Base-by-base conservation (phyloP, 2,329 filamentous ascomycete genomes). In the Aspergillus sp. region DNA sequence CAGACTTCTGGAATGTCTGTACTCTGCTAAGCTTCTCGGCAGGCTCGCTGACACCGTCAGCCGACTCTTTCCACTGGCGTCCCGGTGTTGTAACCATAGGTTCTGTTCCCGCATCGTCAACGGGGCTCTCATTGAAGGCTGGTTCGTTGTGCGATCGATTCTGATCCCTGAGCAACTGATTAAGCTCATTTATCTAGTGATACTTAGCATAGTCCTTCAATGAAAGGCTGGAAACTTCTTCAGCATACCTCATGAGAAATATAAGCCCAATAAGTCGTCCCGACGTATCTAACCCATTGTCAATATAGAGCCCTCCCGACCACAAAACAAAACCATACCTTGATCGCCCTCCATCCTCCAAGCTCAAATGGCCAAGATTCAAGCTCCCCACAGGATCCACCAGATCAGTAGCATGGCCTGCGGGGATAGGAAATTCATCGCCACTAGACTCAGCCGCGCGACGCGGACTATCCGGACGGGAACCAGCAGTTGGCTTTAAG, bases 241-340 rank as follows among this genome's bases (percentile, higher is more conserved):
- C 30, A 25, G 12, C 57, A 57, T 73, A 79, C 76, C 70, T 80
- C 77, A 36, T 77, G 72, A 8, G 76, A 78, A 32, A 80, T 78
- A 66, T 79, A 80, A 25, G 78, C 78, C 76, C 77, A 80, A 60
- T 79, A 80, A 10, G 78, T 80, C 5, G 77, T 79, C 21, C 77
- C 77, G 21, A 80, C 78, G 61, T 80, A 80, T 71, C 78, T 78
- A 60, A 59, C 56, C 55, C 8, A 25, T 21, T 23, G n/a, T 61
- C 25, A 36, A 49, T 32, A 25, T 5, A 39, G 17, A 21, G 15
- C 23, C 5, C 5, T 57, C 58, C 43, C 25, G 55, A 53, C 15
- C 10, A 19, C 73, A 55, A 2, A 57, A 43, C 39, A 77, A 36
- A 6, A 36, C 32, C 76, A 59, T 78, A 79, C 71, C 78, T 72